These are phyloP conservation scores for Candida quercuum DNA, from an alignment of 805 yeast species.

Conservation along the genomic window DNA sequence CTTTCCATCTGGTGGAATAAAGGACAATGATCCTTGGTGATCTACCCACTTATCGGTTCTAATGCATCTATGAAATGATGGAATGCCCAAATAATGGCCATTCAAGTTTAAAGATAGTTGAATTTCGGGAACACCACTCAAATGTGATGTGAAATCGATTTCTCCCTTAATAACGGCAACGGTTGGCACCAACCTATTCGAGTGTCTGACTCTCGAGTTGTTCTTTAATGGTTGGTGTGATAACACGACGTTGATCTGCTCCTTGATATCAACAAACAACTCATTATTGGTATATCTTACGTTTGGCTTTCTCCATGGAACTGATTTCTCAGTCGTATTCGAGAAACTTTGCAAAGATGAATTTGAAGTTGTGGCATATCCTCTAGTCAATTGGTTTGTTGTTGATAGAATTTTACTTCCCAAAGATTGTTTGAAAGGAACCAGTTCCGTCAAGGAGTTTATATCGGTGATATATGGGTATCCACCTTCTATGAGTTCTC, in stretches of 20 bases:
- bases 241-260: conserved; percentile 52
- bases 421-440: conserved; percentile 44
- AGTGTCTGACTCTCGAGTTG: conserved; percentile 14
- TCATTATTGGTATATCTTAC: conserved; percentile 79
- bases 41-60: conserved; percentile 45
- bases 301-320: conserved; percentile 76
- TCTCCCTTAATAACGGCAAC: conserved; percentile 58
- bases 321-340: conserved; percentile 2
- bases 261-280: conserved; percentile 77
- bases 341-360: conserved; percentile 5
- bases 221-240: conserved; percentile 22
- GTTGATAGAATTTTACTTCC: conserved; percentile 28
- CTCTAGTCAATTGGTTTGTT: conserved; percentile 28
- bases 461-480: conserved; percentile 68
- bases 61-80: conserved; percentile 70
- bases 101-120: conserved; percentile 46
- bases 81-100: conserved; percentile 45
- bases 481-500: conserved; percentile 76
- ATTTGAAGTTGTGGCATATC: conserved; percentile 15
- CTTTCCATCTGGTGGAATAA: conserved; percentile 87
- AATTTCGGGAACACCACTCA: conserved; percentile 77
- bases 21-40: conserved; percentile 45
- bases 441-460: conserved; percentile 61
- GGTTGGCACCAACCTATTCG: conserved; percentile 31
- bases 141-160: conserved; percentile 55